Conservation (phyloP, 2,329 filamentous ascomycete species). For the Huntiella savannae region DNA sequence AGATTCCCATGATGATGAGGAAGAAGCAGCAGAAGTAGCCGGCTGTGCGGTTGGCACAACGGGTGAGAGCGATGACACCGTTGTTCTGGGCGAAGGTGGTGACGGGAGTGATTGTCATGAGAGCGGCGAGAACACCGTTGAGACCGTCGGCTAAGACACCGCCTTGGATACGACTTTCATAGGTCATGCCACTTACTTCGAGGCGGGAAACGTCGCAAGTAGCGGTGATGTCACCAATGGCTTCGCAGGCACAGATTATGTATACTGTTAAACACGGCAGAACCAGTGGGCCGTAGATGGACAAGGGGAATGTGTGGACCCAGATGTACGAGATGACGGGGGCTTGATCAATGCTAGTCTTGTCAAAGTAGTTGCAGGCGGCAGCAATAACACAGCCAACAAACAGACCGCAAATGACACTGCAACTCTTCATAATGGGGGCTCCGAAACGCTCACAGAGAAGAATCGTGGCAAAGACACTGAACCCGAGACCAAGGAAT, state of each 20-base stretch:
- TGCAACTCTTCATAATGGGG: conserved; percentile 67
- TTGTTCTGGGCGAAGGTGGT: conserved; percentile 72
- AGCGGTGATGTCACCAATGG: conserved; percentile 63
- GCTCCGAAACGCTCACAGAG: conserved; percentile 64
- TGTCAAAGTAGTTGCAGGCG: conserved; percentile 60
- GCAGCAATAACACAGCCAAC: conserved; percentile 62
- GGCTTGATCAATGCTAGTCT: conserved; percentile 49
- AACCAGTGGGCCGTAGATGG: conserved; percentile 53
- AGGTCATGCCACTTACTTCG: conserved; percentile 51
- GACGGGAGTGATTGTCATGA: conserved; percentile 67
- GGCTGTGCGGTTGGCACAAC: conserved; percentile 63
- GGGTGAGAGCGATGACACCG: conserved; percentile 63
- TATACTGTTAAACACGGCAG: conserved; percentile 51
- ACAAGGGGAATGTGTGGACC: conserved; percentile 58
- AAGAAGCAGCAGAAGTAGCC: conserved; percentile 64
- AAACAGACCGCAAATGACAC: conserved; percentile 55
- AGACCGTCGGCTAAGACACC: conserved; percentile 61
- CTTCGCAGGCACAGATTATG: conserved; percentile 59
- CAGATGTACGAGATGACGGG: conserved; percentile 59
- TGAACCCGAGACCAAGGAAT: conserved; percentile 61
- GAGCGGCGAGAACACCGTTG: conserved; percentile 53
- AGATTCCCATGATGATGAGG: conserved; percentile 62
- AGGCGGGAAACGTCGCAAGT: conserved; percentile 65
- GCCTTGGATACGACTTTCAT: conserved; percentile 62
- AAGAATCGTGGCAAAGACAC: conserved; percentile 62